Base-by-base conservation (phyloP, 73 alveolate species). In the Uronychia setigera region DNA sequence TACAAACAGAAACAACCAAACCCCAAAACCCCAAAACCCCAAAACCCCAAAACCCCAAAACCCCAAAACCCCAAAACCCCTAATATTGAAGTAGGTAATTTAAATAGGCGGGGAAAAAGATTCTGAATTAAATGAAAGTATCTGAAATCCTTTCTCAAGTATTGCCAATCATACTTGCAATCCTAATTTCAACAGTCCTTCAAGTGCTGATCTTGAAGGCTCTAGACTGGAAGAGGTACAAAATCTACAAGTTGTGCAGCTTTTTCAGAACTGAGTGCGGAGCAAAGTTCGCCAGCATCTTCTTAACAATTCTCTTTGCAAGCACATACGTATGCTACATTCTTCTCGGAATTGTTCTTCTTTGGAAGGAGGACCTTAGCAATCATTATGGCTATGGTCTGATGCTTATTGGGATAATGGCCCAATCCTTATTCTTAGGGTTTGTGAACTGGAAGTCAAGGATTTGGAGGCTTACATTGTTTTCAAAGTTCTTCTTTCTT, bases 371-470 rank as follows among this genome's bases (percentile, higher is more conserved):
- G 67, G 67, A 19, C n/a, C 67, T 46, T 5, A 46, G 67, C 67
- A 46, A 67, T 31, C 81, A 80, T n/a, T 86, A 77, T 31, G 94
- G 94, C 1, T 76, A 67, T 57, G 94, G 94, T 0, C 57, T 88
- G 26, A 31, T 81, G 33, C 79, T 74, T 30, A 0, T 88, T 5
- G 86, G 87, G 60, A 29, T 80, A 5, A 31, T 74, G 46, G 75
- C 35, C 25, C 78, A 80, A 1, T 28, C 31, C 32, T 30, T 80
- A n/a, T 32, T 59, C 1, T 59, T 80, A 30, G 75, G 60, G 13
- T 75, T 81, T 31, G 26, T 77, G 14, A 58, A 81, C 60, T 88
- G 94, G 94, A 74, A 81, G 76, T 87, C 79, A 0, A 79, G 85
- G 29, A 74, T 58, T 30, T 88, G 94, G 94, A 33, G 60, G 28